Conservation (phyloP, 2,329 filamentous ascomycete species). For the Saccharata proteae region DNA sequence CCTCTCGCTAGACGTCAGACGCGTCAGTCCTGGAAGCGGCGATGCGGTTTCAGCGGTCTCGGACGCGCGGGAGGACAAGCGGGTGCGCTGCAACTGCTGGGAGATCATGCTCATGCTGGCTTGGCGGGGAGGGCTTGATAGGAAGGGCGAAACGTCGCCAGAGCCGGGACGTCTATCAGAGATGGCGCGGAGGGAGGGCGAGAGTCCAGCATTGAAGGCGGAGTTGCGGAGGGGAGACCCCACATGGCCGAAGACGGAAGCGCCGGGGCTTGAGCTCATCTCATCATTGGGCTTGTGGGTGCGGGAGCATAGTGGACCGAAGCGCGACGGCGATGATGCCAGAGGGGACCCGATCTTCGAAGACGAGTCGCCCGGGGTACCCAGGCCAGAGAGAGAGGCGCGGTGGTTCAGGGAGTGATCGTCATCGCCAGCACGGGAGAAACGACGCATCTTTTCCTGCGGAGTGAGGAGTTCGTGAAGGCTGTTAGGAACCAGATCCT, state of each 20-base stretch:
- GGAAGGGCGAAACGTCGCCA: conserved; percentile 37
- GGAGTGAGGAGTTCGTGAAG: conserved; percentile 52
- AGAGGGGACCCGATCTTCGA: conserved; percentile 41
- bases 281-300: conserved; percentile 36
- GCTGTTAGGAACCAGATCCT: conserved; percentile 71
- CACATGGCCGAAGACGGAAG: conserved; percentile 45
- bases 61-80: conserved; percentile 21
- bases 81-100: conserved; percentile 40
- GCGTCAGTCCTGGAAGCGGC: conserved; percentile 57
- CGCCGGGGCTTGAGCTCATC: conserved; percentile 22
- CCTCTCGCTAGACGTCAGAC: conserved; percentile 22
- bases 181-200: conserved; percentile 39
- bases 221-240: conserved; percentile 56
- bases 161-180: conserved; percentile 34
- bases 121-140: conserved; percentile 44
- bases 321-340: conserved; percentile 50
- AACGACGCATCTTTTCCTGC: conserved; percentile 46
- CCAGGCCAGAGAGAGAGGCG: conserved; percentile 38
- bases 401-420: conserved; percentile 30
- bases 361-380: conserved; percentile 29
- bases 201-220: conserved; percentile 37
- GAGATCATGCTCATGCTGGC: conserved; percentile 50
- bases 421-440: conserved; percentile 46
- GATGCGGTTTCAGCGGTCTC: conserved; percentile 13
- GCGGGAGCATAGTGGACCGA: conserved; percentile 45